These are phyloP conservation scores for Vigna trinervia DNA, from an alignment of 306 rosid genomes.

Conservation along the genomic window DNA sequence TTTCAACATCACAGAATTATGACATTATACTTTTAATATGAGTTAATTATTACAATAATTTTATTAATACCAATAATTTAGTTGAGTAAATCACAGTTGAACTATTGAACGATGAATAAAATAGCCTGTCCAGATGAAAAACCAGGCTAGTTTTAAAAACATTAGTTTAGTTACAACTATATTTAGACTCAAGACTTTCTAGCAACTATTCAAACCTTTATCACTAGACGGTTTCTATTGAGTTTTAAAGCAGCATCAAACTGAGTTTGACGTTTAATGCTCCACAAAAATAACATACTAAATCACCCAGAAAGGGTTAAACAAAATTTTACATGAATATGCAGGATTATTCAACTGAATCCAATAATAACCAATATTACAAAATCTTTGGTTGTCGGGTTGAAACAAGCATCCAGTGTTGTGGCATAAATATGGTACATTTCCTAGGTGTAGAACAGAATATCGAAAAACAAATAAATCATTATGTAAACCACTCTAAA, in stretches of 20 bases:
- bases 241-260: conserved; percentile 18
- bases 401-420: conserved; percentile 40
- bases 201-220: too few species aligned
- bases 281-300: conserved; percentile 29
- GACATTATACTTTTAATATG: too few species aligned
- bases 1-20: too few species aligned
- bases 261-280: conserved; percentile 29
- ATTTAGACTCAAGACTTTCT: too few species aligned
- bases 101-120: too few species aligned
- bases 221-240: too few species aligned
- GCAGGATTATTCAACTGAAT: conserved; percentile 38
- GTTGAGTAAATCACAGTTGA: too few species aligned
- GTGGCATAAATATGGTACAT: conserved; percentile 54
- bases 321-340: conserved; percentile 31
- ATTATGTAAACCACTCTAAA: conserved; percentile 46
- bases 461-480: conserved; percentile 20
- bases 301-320: conserved; percentile 36
- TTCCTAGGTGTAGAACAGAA: conserved; percentile 55
- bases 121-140: too few species aligned
- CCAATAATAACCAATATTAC: conserved; percentile 39
- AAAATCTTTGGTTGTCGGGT: conserved; percentile 45
- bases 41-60: too few species aligned
- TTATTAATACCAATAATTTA: too few species aligned
- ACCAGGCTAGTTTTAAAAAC: too few species aligned
- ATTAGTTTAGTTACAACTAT: too few species aligned